phyloP scores from a whole-genome alignment of 768 basidiomycete genomes.

The Hypsizygus marmoreus region DNA sequence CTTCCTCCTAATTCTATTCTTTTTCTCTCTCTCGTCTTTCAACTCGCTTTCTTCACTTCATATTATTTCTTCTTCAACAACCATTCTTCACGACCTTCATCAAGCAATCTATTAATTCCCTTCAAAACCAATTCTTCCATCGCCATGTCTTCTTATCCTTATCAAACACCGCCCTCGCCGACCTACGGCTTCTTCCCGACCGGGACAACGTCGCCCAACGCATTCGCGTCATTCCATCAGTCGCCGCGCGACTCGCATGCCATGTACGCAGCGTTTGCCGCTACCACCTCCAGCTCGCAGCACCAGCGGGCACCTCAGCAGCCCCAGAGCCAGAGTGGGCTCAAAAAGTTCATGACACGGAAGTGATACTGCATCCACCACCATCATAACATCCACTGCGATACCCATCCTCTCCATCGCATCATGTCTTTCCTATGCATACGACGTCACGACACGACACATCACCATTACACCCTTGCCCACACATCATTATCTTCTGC shows the following conservation, averaged over 20 bases:
- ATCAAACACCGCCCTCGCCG: conserved; percentile 52
- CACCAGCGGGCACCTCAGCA: conserved; percentile 18
- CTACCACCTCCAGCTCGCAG: conserved; percentile 20
- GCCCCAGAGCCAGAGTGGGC: conserved; percentile 27
- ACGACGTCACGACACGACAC: conserved; percentile 1
- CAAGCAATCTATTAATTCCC: conserved; percentile 8
- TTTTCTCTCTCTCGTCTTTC: conserved; percentile 8
- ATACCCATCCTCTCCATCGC: not conserved
- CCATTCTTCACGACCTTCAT: not conserved
- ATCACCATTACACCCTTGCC: not conserved
- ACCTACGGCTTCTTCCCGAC: conserved; percentile 62
- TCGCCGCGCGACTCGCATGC: conserved; percentile 61
- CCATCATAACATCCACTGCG: not conserved
- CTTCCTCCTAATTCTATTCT: conserved; percentile 4
- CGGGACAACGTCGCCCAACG: conserved; percentile 55
- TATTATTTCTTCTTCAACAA: conserved; percentile 6
- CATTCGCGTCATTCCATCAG: conserved; percentile 57
- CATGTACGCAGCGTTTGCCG: conserved; percentile 56
- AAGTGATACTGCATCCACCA: conserved; percentile 25
- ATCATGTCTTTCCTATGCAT: not conserved
- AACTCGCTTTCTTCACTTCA: not conserved
- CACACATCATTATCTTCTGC: not conserved
- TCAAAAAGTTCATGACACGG: conserved; percentile 35
- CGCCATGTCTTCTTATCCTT: conserved; percentile 50
- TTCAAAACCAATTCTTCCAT: conserved; percentile 11